These are phyloP conservation scores for Tulasnella calospora DNA, from an alignment of 768 basidiomycete species.

Conservation along the genomic window DNA sequence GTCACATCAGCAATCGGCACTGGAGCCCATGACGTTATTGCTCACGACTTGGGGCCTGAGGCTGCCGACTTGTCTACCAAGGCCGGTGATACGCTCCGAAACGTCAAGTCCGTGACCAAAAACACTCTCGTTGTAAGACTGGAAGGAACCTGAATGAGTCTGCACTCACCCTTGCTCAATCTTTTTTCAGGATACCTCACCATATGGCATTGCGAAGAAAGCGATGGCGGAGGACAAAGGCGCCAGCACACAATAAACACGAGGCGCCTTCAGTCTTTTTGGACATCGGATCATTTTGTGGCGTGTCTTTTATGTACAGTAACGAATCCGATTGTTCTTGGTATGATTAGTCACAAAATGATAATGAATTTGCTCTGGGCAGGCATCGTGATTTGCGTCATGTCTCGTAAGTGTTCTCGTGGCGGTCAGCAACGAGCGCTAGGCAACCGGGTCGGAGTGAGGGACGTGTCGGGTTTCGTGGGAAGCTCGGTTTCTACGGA, in stretches of 20 bases:
- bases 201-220: not conserved
- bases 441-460: not conserved
- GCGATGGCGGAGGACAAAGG: conserved; percentile 6
- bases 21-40: conserved; percentile 4
- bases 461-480: not conserved
- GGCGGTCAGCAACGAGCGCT: not conserved
- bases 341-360: not conserved
- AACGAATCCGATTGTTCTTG: not conserved
- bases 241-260: not conserved
- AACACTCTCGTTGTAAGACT: not conserved
- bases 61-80: conserved; percentile 17
- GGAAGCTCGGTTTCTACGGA: conserved; percentile 2
- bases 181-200: conserved; percentile 1
- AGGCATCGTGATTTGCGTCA: not conserved
- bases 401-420: conserved; percentile 1
- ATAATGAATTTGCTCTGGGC: not conserved
- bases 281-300: not conserved
- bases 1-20: conserved; percentile 3
- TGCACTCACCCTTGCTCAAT: not conserved
- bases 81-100: not conserved
- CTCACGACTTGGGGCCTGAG: conserved; percentile 11
- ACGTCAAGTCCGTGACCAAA: not conserved
- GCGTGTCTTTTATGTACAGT: not conserved
- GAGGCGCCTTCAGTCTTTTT: not conserved
- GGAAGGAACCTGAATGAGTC: not conserved